Percentiles rank a stretch among this genome's conserved stretches.
These are phyloP conservation scores for Amanita jacksonii DNA, from an alignment of 768 basidiomycete species.

Conservation along the genomic window DNA sequence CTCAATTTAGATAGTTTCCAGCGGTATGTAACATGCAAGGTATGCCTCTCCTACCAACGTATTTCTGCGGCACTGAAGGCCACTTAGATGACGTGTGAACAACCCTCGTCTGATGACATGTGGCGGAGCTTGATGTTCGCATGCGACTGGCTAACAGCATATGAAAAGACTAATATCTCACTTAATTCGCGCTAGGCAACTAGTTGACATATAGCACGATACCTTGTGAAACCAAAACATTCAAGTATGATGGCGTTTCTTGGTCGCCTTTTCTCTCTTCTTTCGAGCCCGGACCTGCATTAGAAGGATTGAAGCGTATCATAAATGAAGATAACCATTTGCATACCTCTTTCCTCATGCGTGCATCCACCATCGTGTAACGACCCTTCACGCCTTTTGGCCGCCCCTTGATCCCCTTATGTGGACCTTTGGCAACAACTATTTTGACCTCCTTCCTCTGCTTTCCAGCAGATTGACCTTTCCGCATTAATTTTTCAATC, in stretches of 20 bases:
- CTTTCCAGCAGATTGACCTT: slow-evolving; percentile 57
- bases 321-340: not conserved
- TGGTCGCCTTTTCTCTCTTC: slow-evolving; percentile 44
- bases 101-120: slow-evolving; percentile 7
- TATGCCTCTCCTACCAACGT: not conserved
- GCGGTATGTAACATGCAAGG: slow-evolving; percentile 11
- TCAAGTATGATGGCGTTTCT: slow-evolving; percentile 50
- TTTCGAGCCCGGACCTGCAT: slow-evolving; percentile 74
- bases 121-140: slow-evolving; percentile 13
- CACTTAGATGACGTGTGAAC: slow-evolving; percentile 8
- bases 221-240: not conserved
- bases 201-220: not conserved
- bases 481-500: slow-evolving; percentile 87
- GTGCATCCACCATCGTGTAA: slow-evolving; percentile 88
- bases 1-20: slow-evolving; percentile 8
- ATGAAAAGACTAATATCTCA: not conserved
- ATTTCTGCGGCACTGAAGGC: not conserved
- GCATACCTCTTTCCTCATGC: slow-evolving; percentile 88
- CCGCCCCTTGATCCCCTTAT: slow-evolving; percentile 84
- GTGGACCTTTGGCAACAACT: slow-evolving; percentile 85
- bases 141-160: slow-evolving; percentile 11
- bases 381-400: slow-evolving; percentile 95
- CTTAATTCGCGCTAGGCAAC: too few relatives aligned
- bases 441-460: slow-evolving; percentile 76
- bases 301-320: not conserved